phyloP scores from a whole-genome alignment of 2,329 filamentous ascomycete species.

The Sphaerulina vaccinii region DNA sequence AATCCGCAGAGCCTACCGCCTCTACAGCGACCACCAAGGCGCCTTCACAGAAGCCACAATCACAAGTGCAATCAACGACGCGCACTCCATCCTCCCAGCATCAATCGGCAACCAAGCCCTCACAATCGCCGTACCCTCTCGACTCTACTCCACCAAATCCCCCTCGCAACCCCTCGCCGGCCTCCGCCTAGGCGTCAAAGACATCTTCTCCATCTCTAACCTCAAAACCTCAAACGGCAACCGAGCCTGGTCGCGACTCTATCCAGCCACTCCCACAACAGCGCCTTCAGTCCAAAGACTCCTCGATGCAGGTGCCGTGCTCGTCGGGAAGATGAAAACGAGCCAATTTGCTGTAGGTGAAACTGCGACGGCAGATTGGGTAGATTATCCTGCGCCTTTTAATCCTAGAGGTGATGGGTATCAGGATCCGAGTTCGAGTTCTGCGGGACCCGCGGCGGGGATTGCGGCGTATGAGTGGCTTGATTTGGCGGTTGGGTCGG shows the following conservation, averaged over 20 bases:
- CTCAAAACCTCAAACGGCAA: conserved; percentile 57
- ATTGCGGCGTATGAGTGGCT: conserved; percentile 48
- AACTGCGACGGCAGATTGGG: conserved; percentile 51
- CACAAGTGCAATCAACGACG: conserved; percentile 38
- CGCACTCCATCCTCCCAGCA: conserved; percentile 43
- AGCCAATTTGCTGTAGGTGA: conserved; percentile 46
- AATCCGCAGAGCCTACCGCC: conserved; percentile 47
- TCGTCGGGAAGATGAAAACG: conserved; percentile 46
- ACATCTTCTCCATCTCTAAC: conserved; percentile 58
- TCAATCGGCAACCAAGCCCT: conserved; percentile 43
- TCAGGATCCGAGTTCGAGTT: conserved; percentile 49
- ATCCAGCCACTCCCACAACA: conserved; percentile 46
- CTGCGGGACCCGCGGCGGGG: conserved; percentile 46
- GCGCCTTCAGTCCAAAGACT: conserved; percentile 49
- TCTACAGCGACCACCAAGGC: conserved; percentile 49
- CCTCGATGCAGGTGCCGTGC: conserved; percentile 57
- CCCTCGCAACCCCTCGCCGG: conserved; percentile 56
- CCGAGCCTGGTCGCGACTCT: conserved; percentile 56
- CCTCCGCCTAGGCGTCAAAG: conserved; percentile 61
- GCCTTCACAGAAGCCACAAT: conserved; percentile 43
- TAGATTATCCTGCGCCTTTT: conserved; percentile 44
- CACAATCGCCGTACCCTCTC: conserved; percentile 54
- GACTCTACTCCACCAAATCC: conserved; percentile 56
- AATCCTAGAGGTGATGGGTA: conserved; percentile 45
- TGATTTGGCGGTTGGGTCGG: conserved; percentile 50